These are phyloP conservation scores for Pythium vanterpoolii DNA, from an alignment of 352 stramenopile species.

Conservation along the genomic window DNA sequence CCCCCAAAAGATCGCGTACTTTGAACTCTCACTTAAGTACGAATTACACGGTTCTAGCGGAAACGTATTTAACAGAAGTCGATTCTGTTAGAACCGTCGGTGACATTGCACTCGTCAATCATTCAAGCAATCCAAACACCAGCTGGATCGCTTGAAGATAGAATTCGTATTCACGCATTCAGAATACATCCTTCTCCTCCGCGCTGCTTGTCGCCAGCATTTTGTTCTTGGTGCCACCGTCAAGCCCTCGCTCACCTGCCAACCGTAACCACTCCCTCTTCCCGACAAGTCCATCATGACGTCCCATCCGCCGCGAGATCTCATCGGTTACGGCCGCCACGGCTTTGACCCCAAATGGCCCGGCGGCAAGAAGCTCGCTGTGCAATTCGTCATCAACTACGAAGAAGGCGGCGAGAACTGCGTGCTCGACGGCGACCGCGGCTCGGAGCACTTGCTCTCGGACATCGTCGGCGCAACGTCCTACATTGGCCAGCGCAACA, in stretches of 20 bases:
- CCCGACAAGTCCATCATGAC: constrained; percentile 7
- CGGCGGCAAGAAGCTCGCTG: constrained; percentile 77
- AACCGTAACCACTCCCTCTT: neutral
- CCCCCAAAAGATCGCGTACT: constrained; percentile 20
- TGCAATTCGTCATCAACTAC: constrained; percentile 97
- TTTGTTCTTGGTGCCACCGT: too few relatives aligned
- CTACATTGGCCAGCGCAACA: constrained; percentile 69
- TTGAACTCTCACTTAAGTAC: constrained; percentile 16
- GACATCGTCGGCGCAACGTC: constrained; percentile 89
- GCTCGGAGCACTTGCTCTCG: constrained; percentile 90
- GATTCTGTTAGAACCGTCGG: constrained; percentile 1
- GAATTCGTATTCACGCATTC: constrained; percentile 34
- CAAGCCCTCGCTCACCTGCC: neutral
- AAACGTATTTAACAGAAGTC: constrained; percentile 4
- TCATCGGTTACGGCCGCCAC: constrained; percentile 85
- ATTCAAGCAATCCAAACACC: neutral
- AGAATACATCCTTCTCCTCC: neutral
- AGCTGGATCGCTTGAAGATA: too few relatives aligned
- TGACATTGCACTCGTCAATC: neutral
- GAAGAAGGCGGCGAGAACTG: constrained; percentile 95
- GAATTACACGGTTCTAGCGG: neutral
- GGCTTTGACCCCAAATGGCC: constrained; percentile 83
- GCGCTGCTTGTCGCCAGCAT: neutral
- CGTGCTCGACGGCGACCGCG: constrained; percentile 85
- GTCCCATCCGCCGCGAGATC: constrained; percentile 42